Evolutionary conservation across 148 eudicot genomes (phyloP).

Genomic region (Polygonum aviculare): DNA sequence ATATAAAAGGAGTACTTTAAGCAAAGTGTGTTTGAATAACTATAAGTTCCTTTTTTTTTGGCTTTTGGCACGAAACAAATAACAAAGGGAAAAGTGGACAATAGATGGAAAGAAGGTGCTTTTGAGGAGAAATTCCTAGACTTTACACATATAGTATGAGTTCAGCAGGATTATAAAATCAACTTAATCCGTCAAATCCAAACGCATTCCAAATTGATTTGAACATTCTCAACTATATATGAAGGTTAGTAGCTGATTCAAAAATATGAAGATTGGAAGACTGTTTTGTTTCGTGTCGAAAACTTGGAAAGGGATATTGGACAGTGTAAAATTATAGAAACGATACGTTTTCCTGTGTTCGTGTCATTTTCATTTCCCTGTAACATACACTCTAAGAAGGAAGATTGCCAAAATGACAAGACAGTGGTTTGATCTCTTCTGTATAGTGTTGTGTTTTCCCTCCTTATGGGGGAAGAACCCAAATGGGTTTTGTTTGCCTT

Average conservation of each 20-base stretch:
- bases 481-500: no score
- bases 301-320: no score
- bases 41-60: background rate
- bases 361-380: no score
- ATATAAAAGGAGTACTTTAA: background rate
- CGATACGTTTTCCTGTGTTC: background rate
- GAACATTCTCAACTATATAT: background rate
- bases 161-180: no score
- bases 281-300: background rate
- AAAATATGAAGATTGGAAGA: background rate
- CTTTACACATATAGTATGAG: no score
- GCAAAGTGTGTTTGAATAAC: background rate
- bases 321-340: no score
- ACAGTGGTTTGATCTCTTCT: no score
- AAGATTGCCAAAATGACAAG: background rate
- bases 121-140: no score
- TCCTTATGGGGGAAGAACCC: no score
- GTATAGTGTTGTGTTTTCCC: no score
- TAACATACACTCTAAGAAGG: background rate
- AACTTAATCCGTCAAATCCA: no score
- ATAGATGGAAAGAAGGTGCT: background rate
- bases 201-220: background rate
- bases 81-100: background rate
- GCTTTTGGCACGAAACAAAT: background rate
- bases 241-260: no score